Evolutionary conservation across 768 basidiomycete genomes (phyloP).

Genomic region (Boletus tomentosulus): DNA sequence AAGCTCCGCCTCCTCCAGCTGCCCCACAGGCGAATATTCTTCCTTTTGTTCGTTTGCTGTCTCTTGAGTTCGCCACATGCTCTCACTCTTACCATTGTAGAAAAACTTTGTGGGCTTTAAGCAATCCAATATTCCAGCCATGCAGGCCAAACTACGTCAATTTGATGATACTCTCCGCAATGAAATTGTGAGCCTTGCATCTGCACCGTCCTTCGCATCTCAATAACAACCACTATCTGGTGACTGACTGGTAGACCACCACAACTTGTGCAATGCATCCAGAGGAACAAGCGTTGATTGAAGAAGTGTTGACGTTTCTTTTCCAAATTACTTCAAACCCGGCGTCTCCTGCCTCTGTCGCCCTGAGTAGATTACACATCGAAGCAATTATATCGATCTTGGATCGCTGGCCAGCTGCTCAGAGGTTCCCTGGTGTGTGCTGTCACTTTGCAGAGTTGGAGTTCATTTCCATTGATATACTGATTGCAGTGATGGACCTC

Average conservation of each 20-base stretch:
- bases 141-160: slow-evolving; percentile 75
- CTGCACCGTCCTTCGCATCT: neutral
- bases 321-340: slow-evolving; percentile 42
- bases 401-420: slow-evolving; percentile 68
- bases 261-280: slow-evolving; percentile 67
- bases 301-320: slow-evolving; percentile 63
- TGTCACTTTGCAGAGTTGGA: neutral
- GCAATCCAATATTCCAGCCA: slow-evolving; percentile 74
- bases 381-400: slow-evolving; percentile 61
- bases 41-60: slow-evolving; percentile 43
- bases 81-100: slow-evolving; percentile 33
- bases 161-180: slow-evolving; percentile 64
- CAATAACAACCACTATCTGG: neutral
- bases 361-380: slow-evolving; percentile 47
- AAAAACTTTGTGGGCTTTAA: slow-evolving; percentile 72
- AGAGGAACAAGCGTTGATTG: slow-evolving; percentile 52
- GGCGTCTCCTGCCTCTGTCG: slow-evolving; percentile 23
- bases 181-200: slow-evolving; percentile 54
- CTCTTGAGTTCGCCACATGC: neutral
- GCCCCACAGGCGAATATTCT: slow-evolving; percentile 39
- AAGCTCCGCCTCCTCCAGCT: slow-evolving; percentile 29
- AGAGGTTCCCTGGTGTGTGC: slow-evolving; percentile 64
- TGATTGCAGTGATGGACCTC: slow-evolving; percentile 72
- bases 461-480: neutral
- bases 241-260: slow-evolving; percentile 49